Evolutionary conservation across 495 filamentous ascomycete genomes (phyloP), one percentile per base, ranked within the genome.

Genomic region (Hypoxylon perforatum): DNA sequence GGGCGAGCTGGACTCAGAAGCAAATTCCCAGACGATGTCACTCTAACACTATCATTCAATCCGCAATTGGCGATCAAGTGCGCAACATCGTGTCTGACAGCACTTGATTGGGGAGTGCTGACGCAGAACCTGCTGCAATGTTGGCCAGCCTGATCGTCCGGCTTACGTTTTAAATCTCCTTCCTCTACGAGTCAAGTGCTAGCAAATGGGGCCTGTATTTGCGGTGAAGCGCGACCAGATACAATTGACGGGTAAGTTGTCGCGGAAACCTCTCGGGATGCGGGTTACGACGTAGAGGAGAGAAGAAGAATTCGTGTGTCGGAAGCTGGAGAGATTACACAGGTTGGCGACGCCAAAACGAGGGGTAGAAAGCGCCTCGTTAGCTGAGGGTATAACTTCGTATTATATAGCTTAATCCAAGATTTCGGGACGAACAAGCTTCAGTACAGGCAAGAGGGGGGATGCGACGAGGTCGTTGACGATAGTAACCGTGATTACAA

Each of bases 11-110:
- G 14, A 38, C 2, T 2, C 39, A 42, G 44, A 19, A 28, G 65
- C 46, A 17, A 53, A 60, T 53, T 67, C 61, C 57, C 48, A n/a
- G n/a, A 61, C 42, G 73, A 52, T 56, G 70, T 63, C 30, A 76
- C 75, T 61, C 74, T 57, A 23, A 75, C 69, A 75, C 78, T 78
- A 48, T 78, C 65, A 54, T 74, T 75, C 42, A 64, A 69, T 63
- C 59, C 45, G 56, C 70, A 63, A 35, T 72, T 63, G 46, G 62
- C 38, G 21, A 65, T 69, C 47, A 71, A 54, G 65, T 69, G 65
- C 63, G 60, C 62, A 36, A 67, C 69, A 70, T 70, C 53, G 55
- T 69, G 45, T 46, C 67, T 41, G 28, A 59, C 48, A 51, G 61
- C 42, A 48, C 64, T 61, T 59, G 63, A 61, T 58, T 65, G 51